Evolutionary conservation across 805 yeast species (phyloP).

Genomic region (Cyberlindnera meyerae): DNA sequence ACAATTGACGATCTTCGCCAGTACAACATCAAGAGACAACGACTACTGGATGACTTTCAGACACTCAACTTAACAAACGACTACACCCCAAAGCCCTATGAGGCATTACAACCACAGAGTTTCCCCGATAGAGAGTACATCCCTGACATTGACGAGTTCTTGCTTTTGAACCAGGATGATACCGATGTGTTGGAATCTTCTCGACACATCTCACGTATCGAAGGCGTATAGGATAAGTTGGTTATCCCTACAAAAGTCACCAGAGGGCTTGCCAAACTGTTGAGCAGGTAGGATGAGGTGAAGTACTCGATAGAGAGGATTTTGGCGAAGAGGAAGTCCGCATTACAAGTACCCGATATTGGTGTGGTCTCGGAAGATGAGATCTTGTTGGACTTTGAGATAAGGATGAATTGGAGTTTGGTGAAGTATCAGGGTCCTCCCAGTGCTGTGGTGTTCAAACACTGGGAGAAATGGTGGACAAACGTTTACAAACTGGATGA

Average conservation of each 20-base stretch:
- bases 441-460: conserved; percentile 15
- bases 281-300: conserved; percentile 3
- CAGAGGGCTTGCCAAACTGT: too few species aligned
- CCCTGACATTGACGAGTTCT: conserved; percentile 20
- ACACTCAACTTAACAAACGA: conserved; percentile 19
- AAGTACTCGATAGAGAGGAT: conserved; percentile 8
- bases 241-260: conserved; percentile 12
- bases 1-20: conserved; percentile 21
- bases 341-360: not conserved
- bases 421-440: conserved; percentile 25
- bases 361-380: conserved; percentile 15
- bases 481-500: conserved; percentile 11
- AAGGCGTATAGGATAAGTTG: conserved; percentile 1
- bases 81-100: conserved; percentile 4
- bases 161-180: conserved; percentile 21
- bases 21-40: conserved; percentile 31
- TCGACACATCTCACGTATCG: conserved; percentile 7
- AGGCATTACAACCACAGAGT: conserved; percentile 8
- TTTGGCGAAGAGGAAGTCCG: conserved; percentile 3
- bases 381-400: conserved; percentile 23
- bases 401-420: conserved; percentile 25
- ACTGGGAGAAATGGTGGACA: conserved; percentile 30
- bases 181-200: conserved; percentile 18
- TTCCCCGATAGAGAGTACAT: conserved; percentile 11
- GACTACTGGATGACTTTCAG: conserved; percentile 31